A percentile compares a stretch with the other conserved stretches of the same genome.
Conservation (phyloP, 2,329 filamentous ascomycete genomes). For the Hirsutella thompsonii region DNA sequence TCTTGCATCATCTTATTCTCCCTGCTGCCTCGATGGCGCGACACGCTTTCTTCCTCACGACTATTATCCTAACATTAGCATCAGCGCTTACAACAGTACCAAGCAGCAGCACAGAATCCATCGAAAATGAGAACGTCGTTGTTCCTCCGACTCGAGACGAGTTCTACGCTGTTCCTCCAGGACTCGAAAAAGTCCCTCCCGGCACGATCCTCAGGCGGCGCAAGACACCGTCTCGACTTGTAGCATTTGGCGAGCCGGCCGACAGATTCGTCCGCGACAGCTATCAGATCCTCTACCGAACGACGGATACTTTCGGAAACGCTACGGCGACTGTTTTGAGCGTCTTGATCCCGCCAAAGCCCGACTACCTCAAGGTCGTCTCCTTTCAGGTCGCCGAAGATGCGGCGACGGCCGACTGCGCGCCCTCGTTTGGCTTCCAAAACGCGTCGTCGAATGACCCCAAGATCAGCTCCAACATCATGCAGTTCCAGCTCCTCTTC, state of each 20-base stretch:
- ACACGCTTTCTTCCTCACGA: too few relatives aligned
- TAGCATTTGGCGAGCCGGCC: background rate
- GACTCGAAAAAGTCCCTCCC: background rate
- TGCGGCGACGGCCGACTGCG: background rate
- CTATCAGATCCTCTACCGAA: background rate
- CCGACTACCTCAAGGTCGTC: background rate
- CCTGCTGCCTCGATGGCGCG: too few relatives aligned
- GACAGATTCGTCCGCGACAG: background rate
- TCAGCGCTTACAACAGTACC: too few relatives aligned
- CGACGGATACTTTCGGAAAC: background rate
- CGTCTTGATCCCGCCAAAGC: background rate
- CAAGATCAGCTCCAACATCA: slow-evolving; percentile 19
- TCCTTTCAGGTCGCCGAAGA: background rate
- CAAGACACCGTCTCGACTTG: background rate
- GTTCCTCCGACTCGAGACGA: background rate
- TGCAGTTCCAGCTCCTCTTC: slow-evolving; percentile 10
- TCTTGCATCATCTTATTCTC: too few relatives aligned
- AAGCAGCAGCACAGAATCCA: too few relatives aligned
- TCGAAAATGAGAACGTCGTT: too few relatives aligned
- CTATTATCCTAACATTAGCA: too few relatives aligned
- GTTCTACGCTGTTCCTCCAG: background rate
- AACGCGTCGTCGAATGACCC: slow-evolving; percentile 2
- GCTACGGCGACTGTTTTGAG: background rate
- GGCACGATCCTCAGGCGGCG: background rate
- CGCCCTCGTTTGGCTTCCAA: background rate